phyloP scores from a whole-genome alignment of 352 stramenopile species.

The Saprolegnia parasitica region DNA sequence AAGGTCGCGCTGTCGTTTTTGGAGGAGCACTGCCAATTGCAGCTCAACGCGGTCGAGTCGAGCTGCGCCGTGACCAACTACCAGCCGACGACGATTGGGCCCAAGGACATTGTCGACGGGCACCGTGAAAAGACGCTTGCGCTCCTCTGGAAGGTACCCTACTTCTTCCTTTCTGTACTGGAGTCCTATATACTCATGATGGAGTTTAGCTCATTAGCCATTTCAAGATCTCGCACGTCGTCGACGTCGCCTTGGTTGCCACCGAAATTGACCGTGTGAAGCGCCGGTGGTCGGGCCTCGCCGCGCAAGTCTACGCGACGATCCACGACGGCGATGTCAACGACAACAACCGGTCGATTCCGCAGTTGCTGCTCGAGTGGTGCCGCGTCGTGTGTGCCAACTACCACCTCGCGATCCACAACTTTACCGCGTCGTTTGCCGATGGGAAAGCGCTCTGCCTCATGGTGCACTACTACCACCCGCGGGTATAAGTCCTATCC shows the following conservation, averaged over 20 bases:
- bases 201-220: constrained; percentile 45
- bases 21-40: constrained; percentile 58
- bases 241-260: constrained; percentile 40
- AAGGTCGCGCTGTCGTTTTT: constrained; percentile 85
- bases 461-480: constrained; percentile 95
- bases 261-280: constrained; percentile 44
- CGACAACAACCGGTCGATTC: constrained; percentile 32
- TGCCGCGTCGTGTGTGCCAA: constrained; percentile 88
- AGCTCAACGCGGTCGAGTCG: constrained; percentile 23
- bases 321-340: constrained; percentile 2
- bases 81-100: constrained; percentile 40
- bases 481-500: constrained; percentile 46
- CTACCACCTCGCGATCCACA: constrained; percentile 77
- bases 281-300: neutral
- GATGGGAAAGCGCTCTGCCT: constrained; percentile 91
- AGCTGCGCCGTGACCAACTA: constrained; percentile 1
- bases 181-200: neutral
- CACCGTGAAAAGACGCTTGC: constrained; percentile 93
- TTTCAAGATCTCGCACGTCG: constrained; percentile 53
- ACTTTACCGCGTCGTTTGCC: constrained; percentile 92
- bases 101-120: constrained; percentile 95
- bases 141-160: constrained; percentile 92
- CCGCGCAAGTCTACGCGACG: neutral
- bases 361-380: constrained; percentile 86
- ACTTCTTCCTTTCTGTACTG: constrained; percentile 52